Conservation (phyloP, 1,139 yeast species). For the Kluyveromyces sp. region DNA sequence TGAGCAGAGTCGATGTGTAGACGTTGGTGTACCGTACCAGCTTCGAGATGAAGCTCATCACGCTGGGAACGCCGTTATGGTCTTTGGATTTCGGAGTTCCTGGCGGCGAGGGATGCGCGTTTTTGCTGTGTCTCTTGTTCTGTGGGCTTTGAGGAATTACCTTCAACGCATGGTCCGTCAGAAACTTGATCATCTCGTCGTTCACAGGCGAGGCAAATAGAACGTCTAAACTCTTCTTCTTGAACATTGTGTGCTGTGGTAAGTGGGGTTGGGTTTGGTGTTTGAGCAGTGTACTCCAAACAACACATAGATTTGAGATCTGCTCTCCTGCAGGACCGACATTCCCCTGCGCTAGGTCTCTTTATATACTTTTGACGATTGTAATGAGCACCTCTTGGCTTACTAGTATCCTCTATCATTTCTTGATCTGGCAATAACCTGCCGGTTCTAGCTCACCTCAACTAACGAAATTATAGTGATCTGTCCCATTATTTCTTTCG, state of each 20-base stretch:
- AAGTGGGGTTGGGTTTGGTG: background rate
- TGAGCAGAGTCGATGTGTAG: constrained; percentile 68
- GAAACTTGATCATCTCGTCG: constrained; percentile 29
- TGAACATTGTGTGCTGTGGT: constrained; percentile 2
- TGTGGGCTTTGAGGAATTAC: constrained; percentile 21
- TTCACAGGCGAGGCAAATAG: constrained; percentile 32
- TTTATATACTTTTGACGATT: background rate
- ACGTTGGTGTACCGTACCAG: constrained; percentile 68
- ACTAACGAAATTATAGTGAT: background rate
- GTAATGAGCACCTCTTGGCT: background rate
- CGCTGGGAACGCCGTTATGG: constrained; percentile 43
- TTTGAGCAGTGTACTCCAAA: too few species aligned
- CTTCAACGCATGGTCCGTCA: constrained; percentile 27
- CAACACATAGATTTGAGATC: background rate
- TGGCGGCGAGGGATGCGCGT: constrained; percentile 16
- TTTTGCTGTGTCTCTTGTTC: constrained; percentile 3
- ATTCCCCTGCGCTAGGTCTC: background rate
- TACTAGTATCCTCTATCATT: background rate
- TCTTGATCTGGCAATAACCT: background rate
- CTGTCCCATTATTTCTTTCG: background rate
- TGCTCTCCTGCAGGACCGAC: background rate
- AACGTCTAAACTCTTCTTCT: constrained; percentile 16
- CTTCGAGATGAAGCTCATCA: constrained; percentile 66
- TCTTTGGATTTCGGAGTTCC: constrained; percentile 12
- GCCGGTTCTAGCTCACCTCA: background rate